These are phyloP conservation scores for Dalechampia spathulata DNA, from an alignment of 441 rosid genomes.

Conservation along the genomic window DNA sequence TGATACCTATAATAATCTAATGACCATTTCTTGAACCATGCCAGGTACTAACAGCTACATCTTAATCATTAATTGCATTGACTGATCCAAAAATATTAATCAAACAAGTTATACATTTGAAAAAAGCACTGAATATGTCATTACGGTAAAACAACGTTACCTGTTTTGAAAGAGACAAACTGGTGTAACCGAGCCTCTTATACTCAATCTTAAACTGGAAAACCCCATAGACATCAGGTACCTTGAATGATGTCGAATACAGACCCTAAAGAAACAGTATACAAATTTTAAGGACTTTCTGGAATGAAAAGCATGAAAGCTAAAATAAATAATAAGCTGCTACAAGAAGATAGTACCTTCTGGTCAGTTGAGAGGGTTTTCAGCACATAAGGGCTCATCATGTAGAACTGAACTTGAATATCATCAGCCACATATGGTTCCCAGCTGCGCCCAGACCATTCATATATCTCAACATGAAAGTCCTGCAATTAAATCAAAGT, in stretches of 20 bases:
- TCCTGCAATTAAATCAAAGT: slow-evolving; percentile 29
- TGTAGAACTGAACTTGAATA: slow-evolving; percentile 81
- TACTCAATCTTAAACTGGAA: slow-evolving; percentile 76
- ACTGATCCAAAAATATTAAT: no score
- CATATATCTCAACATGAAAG: slow-evolving; percentile 58
- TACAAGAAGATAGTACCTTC: slow-evolving; percentile 30
- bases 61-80: no score
- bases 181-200: slow-evolving; percentile 60
- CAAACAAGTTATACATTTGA: not conserved
- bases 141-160: slow-evolving; percentile 29
- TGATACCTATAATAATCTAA: no score
- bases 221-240: slow-evolving; percentile 71
- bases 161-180: slow-evolving; percentile 64
- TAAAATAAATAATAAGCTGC: not conserved
- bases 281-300: slow-evolving; percentile 8
- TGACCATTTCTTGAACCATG: no score
- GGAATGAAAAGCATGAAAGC: not conserved
- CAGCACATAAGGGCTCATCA: slow-evolving; percentile 90
- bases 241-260: slow-evolving; percentile 56
- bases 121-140: no score
- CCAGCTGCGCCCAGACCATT: slow-evolving; percentile 86
- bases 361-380: slow-evolving; percentile 61
- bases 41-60: no score
- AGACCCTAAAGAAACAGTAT: slow-evolving; percentile 44
- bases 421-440: slow-evolving; percentile 82